Percentiles rank a stretch among this genome's conserved stretches.
These are phyloP conservation scores for Paraleonurus japonicus DNA, from an alignment of 257 asterid species.

Conservation along the genomic window DNA sequence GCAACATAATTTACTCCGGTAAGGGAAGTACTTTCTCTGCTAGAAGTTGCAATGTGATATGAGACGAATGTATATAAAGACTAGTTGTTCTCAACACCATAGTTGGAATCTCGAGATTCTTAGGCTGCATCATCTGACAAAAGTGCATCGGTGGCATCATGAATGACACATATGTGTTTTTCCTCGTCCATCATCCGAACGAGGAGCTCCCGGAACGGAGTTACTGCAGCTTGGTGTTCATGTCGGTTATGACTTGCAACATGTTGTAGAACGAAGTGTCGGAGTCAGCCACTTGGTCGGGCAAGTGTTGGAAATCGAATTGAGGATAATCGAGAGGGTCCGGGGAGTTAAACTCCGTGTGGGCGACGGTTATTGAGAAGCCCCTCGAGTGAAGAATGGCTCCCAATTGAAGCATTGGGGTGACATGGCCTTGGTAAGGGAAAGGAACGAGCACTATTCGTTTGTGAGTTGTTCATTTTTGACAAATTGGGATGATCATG, in stretches of 20 bases:
- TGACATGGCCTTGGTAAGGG: conserved; percentile 56
- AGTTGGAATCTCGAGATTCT: conserved; percentile 37
- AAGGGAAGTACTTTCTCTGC: conserved; percentile 33
- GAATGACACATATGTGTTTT: conserved; percentile 33
- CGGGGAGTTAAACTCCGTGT: conserved; percentile 49
- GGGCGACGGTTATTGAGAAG: conserved; percentile 49
- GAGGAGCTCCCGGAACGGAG: conserved; percentile 31
- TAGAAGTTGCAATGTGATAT: conserved; percentile 18
- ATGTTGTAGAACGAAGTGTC: conserved; percentile 20
- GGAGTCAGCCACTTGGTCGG: conserved; percentile 12
- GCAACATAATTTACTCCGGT: too few relatives aligned
- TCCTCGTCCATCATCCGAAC: conserved; percentile 1
- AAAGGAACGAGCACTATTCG: neutral
- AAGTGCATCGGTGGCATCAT: conserved; percentile 46
- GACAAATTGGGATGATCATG: neutral
- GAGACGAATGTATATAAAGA: conserved; percentile 35
- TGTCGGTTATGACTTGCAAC: neutral
- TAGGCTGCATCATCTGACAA: conserved; percentile 40
- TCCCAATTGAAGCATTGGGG: conserved; percentile 58
- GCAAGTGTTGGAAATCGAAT: conserved; percentile 29
- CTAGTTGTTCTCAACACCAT: conserved; percentile 38
- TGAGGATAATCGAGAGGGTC: conserved; percentile 39
- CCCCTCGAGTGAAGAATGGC: conserved; percentile 42
- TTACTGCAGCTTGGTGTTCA: conserved; percentile 42
- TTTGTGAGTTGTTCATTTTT: neutral